phyloP scores from a whole-genome alignment of 805 yeast species.

The Suhomyces kilbournensis region DNA sequence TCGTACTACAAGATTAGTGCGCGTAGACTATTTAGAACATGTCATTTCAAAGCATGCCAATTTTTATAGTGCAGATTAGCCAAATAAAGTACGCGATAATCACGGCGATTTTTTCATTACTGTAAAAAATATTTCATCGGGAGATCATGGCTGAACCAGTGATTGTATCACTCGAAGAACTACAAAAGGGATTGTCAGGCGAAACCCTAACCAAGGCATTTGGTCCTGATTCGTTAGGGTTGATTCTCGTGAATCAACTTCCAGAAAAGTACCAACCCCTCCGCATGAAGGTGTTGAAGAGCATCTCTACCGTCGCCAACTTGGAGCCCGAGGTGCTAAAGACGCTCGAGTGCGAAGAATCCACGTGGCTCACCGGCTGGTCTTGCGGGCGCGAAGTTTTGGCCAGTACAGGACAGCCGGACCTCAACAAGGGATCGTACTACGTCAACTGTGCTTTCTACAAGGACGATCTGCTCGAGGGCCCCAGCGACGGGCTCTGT shows the following conservation, averaged over 20 bases:
- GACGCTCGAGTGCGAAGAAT: conserved; percentile 45
- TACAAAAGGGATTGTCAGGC: conserved; percentile 30
- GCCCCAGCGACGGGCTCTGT: conserved; percentile 38
- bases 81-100: not conserved
- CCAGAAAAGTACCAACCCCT: conserved; percentile 38
- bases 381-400: conserved; percentile 55
- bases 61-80: not conserved
- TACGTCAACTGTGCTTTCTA: conserved; percentile 59
- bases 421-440: conserved; percentile 53
- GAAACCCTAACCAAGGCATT: conserved; percentile 42
- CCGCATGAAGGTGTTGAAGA: conserved; percentile 40
- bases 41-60: not conserved
- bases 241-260: conserved; percentile 45
- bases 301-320: conserved; percentile 42
- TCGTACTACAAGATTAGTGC: not conserved
- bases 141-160: conserved; percentile 21
- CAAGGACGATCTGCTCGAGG: conserved; percentile 41
- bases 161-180: conserved; percentile 26
- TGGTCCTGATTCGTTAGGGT: conserved; percentile 56
- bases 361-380: conserved; percentile 59
- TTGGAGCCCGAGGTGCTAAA: conserved; percentile 33
- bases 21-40: not conserved
- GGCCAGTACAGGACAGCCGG: conserved; percentile 41
- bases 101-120: not conserved
- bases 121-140: too few relatives aligned